Evolutionary conservation across 345 rosid genomes (phyloP).

Genomic region (Acer saccharum): DNA sequence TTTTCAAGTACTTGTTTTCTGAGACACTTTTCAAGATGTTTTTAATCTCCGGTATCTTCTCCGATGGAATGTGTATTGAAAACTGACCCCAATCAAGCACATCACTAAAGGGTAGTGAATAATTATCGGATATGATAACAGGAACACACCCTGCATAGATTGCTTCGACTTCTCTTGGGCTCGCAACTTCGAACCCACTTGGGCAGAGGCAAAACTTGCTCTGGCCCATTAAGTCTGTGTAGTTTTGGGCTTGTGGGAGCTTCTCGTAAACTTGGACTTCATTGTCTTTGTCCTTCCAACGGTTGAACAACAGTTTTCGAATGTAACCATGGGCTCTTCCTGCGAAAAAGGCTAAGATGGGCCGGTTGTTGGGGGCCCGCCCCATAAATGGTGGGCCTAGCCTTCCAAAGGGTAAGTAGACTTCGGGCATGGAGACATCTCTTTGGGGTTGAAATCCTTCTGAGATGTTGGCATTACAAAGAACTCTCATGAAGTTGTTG

Average conservation of each 20-base stretch:
- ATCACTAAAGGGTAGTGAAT: slow-evolving; percentile 48
- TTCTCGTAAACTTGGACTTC: slow-evolving; percentile 51
- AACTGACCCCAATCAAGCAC: slow-evolving; percentile 51
- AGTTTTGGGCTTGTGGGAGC: slow-evolving; percentile 32
- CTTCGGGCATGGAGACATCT: slow-evolving; percentile 52
- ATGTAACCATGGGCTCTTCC: slow-evolving; percentile 50
- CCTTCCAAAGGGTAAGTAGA: slow-evolving; percentile 22
- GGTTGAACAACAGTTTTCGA: slow-evolving; percentile 30
- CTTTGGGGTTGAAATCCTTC: slow-evolving; percentile 50
- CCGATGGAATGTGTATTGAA: slow-evolving; percentile 41
- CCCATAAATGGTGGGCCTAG: slow-evolving; percentile 27
- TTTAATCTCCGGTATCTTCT: slow-evolving; percentile 46
- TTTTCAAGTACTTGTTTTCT: slow-evolving; percentile 27
- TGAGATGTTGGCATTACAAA: slow-evolving; percentile 55
- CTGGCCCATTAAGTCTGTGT: slow-evolving; percentile 38
- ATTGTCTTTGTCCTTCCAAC: slow-evolving; percentile 47
- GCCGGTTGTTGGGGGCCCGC: slow-evolving; percentile 19
- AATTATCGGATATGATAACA: slow-evolving; percentile 47
- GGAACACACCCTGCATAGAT: slow-evolving; percentile 52
- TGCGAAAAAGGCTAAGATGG: slow-evolving; percentile 53
- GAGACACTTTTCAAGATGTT: slow-evolving; percentile 34
- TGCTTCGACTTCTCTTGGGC: slow-evolving; percentile 51
- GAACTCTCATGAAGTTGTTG: slow-evolving; percentile 43
- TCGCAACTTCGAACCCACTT: slow-evolving; percentile 61
- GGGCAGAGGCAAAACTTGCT: slow-evolving; percentile 58